phyloP scores from a whole-genome alignment of 208 protist genomes.

The Trypanosoma brucei region DNA sequence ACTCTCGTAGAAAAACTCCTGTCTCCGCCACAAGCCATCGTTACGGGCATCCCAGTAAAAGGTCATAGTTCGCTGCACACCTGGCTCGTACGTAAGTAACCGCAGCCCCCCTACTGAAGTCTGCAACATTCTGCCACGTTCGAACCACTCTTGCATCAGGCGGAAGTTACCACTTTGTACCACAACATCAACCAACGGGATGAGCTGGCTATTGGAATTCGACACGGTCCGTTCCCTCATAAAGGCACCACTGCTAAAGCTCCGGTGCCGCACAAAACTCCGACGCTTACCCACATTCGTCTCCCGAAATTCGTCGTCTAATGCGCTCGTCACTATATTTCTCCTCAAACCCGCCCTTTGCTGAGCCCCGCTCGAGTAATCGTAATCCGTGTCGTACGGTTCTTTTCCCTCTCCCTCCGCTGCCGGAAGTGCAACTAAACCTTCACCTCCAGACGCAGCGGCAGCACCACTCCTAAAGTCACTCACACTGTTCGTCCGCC shows the following conservation, averaged over 20 bases:
- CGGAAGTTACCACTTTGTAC: constrained; percentile 11
- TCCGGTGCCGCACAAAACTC: too few species aligned
- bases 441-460: background rate
- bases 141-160: constrained; percentile 71
- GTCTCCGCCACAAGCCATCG: constrained; percentile 74
- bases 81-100: constrained; percentile 62
- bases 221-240: too few species aligned
- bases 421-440: too few species aligned
- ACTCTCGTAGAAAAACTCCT: constrained; percentile 72
- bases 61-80: constrained; percentile 68
- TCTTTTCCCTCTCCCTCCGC: too few species aligned
- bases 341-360: too few species aligned
- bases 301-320: too few species aligned
- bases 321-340: too few species aligned
- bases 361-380: too few species aligned
- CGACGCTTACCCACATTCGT: too few species aligned
- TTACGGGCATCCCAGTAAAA: constrained; percentile 83
- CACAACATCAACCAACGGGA: constrained; percentile 2
- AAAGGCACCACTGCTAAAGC: too few species aligned
- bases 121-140: constrained; percentile 63
- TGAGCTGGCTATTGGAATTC: background rate
- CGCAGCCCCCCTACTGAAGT: constrained; percentile 59
- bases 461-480: background rate
- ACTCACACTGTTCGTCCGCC: background rate
- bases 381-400: too few species aligned